Evolutionary conservation across 108 stramenopile genomes (phyloP), one percentile per base, ranked within the genome.

Genomic region (Parmales sp.): DNA sequence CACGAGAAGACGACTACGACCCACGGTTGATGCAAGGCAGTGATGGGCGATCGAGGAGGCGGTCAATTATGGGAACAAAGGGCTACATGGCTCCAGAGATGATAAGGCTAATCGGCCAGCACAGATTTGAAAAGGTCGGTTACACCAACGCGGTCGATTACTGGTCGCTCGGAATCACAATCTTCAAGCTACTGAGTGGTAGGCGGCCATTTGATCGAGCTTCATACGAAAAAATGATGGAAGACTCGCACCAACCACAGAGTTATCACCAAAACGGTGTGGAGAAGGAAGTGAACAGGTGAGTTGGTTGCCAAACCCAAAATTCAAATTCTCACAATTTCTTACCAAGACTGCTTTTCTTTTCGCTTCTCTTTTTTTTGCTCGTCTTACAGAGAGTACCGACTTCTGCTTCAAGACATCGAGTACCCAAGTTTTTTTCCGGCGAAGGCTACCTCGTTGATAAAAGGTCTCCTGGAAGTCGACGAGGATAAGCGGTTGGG

Each of bases 401-500:
- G 13, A 16, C 13, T 60, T 11, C 54, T 60, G 2, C 3, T 11
- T n/a, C 79, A 74, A 7, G 68, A 75, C 23, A 69, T 85, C 11
- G 51, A 26, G 8, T 83, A 79, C 74, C 84, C 84, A n/a, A 18
- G 36, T 6, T 71, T 50, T 51, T 70, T 37, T 49, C 77, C 66
- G 29, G 1, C 38, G 13, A 67, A 43, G 23, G 80, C 80, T 2
- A 64, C 48, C 29, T 45, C 37, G 36, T 18, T 80, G 48, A 29
- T 80, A 3, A 2, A 2, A 3, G 46, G 66, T 31, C 48, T 85
- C 38, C 70, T 85, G 22, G 41, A 72, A 23, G 68, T 76, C 2
- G 80, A 85, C 63, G 79, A 81, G 8, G 18, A 49, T 0, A 37
- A 63, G 39, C 73, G 84, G 19, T 66, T 85, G 1, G 84, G 84